These are phyloP conservation scores for Neurospora africana DNA, from an alignment of 495 filamentous ascomycete genomes.

Conservation along the genomic window DNA sequence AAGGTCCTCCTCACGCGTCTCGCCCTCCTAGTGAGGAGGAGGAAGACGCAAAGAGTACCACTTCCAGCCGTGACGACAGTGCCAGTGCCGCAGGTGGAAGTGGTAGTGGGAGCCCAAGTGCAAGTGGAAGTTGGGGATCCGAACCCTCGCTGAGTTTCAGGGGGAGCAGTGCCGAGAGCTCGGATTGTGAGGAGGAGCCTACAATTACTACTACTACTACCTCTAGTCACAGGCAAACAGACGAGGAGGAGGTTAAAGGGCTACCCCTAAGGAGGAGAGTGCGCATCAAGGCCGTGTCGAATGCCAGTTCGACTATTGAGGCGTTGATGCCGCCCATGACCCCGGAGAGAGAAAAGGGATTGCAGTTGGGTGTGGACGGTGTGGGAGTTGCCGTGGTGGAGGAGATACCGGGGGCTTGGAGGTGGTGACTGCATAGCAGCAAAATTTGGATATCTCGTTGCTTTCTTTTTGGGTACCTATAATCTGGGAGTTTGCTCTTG, in stretches of 20 bases:
- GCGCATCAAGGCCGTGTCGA: not conserved
- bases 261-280: not conserved
- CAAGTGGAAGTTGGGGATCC: not conserved
- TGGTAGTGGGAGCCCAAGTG: too few species aligned
- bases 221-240: too few species aligned
- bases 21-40: not conserved
- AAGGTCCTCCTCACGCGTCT: not conserved
- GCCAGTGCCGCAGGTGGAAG: too few species aligned
- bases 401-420: slow-evolving; percentile 11
- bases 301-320: not conserved
- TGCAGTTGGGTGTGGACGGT: slow-evolving; percentile 3
- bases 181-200: not conserved
- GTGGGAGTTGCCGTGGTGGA: not conserved
- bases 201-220: too few species aligned
- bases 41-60: not conserved
- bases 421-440: slow-evolving; percentile 8
- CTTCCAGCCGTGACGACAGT: too few species aligned
- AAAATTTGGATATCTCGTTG: not conserved
- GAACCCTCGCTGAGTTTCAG: not conserved
- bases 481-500: not conserved
- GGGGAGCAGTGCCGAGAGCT: not conserved
- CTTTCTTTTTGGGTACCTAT: not conserved
- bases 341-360: not conserved
- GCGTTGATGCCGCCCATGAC: not conserved
- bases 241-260: not conserved